These are phyloP conservation scores for Gracilaria caudata DNA, from an alignment of 23 red algal genomes.

Conservation along the genomic window DNA sequence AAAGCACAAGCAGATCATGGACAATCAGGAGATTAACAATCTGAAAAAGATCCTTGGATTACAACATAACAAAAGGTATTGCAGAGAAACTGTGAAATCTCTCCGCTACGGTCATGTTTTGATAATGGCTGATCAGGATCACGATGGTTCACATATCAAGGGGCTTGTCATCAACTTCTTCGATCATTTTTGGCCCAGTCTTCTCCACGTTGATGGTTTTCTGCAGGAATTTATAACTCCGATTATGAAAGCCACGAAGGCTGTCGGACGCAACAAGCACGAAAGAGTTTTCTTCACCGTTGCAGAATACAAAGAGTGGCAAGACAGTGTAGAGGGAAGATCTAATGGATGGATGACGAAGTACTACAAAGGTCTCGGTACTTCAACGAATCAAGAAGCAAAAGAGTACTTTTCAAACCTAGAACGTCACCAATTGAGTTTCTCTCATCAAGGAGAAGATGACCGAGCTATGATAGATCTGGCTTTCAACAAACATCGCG, in stretches of 20 bases:
- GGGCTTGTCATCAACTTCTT: conserved; percentile 98
- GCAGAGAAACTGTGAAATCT: conserved; percentile 71
- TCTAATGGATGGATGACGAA: conserved; percentile 81
- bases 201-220: conserved; percentile 85
- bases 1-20: conserved; percentile 94
- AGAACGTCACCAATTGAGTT: conserved; percentile 71
- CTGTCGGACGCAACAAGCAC: conserved; percentile 14
- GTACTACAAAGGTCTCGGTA: conserved; percentile 99
- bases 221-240: conserved; percentile 97
- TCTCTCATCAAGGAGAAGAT: conserved; percentile 50
- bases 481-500: conserved; percentile 88
- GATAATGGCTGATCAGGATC: conserved; percentile 99
- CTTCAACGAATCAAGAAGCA: conserved; percentile 81
- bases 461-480: conserved; percentile 82
- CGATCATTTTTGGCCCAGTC: conserved; percentile 95
- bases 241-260: conserved; percentile 82
- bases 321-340: conserved; percentile 29
- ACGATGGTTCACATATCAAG: conserved; percentile 99
- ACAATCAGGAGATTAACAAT: conserved; percentile 92
- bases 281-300: conserved; percentile 88
- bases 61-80: conserved; percentile 83
- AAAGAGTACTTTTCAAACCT: conserved; percentile 95
- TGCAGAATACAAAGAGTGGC: conserved; percentile 82
- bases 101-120: conserved; percentile 97
- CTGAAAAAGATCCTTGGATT: conserved; percentile 97